Base-by-base conservation (phyloP, 129 eudicot species). In the Flaveria bidentis region DNA sequence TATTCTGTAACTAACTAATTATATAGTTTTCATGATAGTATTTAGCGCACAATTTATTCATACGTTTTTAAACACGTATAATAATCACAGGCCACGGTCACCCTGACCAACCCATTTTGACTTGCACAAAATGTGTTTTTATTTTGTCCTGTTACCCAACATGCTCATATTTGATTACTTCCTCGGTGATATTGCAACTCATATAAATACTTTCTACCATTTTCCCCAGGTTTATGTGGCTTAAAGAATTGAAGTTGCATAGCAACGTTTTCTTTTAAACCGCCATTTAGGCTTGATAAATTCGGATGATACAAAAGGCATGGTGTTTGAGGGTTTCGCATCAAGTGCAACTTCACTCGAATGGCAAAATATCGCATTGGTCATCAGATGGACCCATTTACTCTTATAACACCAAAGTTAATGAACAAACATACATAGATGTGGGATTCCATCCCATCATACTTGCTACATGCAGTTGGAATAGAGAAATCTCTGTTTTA, bases 401-500 rank as follows among this genome's bases (percentile, higher is more conserved):
- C 36, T 30, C 36, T 30, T 30, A 36, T 36, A 36, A 90, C 84
- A 55, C 85, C 8, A 88, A 93, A 85, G 86, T 69, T 4, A 84
- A 80, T 67, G 90, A 87, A 75, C 88, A 88, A 71, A 80, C 96
- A 52, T 87, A 91, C 79, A 23, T 87, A 65, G 99, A 91, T 84
- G 93, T 89, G 52, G 99, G 81, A 0, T 94, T 87, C 72, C 97
- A 89, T 75, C 97, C 96, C 33, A 12, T 81, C 41, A 71, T 91
- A 74, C 82, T 89, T 45, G 97, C 96, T 84, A 67, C 86, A 11
- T 85, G 97, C 67, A 87, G 96, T 58, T 94, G 99, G 99, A 87
- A 81, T 44, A 96, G 96, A 15, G 78, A 84, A 72, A 75, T 89
- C 67, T 76, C 84, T 1, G 90, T 44, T 78, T 79, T 47, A 88